Evolutionary conservation across 2,329 filamentous ascomycete genomes (phyloP), one percentile per base, ranked within the genome.

Genomic region (Botrytis squamosa): DNA sequence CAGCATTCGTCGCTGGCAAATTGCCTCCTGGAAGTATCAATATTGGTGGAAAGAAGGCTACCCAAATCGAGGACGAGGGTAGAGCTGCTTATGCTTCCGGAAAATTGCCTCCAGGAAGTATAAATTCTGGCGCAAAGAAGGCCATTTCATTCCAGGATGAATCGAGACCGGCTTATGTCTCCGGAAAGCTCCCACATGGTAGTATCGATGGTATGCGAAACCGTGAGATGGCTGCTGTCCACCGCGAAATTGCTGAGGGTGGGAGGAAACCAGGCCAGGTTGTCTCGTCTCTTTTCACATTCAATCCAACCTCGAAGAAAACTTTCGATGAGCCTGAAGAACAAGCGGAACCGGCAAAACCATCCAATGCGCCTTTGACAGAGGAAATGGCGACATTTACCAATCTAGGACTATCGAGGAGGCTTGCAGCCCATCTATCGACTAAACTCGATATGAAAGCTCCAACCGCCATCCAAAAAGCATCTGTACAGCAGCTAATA

Each of bases 391-490:
- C 93, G 75, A 97, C 92, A 33, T 99, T 99, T 80, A 93, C 91
- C 42, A 92, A 91, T 0, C 86, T 99, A 44, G 95, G 95, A 10
- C 85, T 99, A 74, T 96, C 94, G 6, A 87, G 91, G 2, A 89
- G 90, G 16, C 85, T 99, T 38, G 94, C 96, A 18, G 88, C 91
- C 70, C 95, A 98, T 82, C 85, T 99, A 40, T 87, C 93, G 9
- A 90, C 90, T 63, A 98, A 97, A 83, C 90, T 99, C 82, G 88
- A 92, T 73, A 88, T 99, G 81, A 96, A 95, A 81, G 92, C 93
- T 0, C 96, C 96, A 9, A 99, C 96, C 0, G 94, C 93, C 0
- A 98, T 99, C 81, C 96, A 99, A 83, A 95, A 95, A 79, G 93
- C 93, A 75, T 92, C 95, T 0, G 91, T 99, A 57, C 88, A 92